Evolutionary conservation across 2,329 filamentous ascomycete species (phyloP).

Genomic region (Sporothrix luriei): DNA sequence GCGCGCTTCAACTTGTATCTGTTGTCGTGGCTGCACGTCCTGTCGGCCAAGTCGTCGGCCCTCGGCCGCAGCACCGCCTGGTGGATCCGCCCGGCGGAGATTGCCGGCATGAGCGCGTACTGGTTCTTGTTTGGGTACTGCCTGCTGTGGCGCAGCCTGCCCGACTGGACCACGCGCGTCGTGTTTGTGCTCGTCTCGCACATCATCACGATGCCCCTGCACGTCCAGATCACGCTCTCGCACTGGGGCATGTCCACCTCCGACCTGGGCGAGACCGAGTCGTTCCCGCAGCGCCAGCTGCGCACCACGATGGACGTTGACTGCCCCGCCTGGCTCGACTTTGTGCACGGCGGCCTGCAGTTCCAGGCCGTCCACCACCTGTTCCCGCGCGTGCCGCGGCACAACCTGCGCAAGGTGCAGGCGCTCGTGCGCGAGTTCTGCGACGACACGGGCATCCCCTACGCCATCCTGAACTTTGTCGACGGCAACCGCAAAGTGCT

Average conservation of each 20-base stretch:
- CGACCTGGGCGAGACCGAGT: constrained; percentile 65
- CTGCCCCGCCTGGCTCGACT: constrained; percentile 72
- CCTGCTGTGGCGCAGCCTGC: constrained; percentile 63
- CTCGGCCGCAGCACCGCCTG: constrained; percentile 61
- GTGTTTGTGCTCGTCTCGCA: constrained; percentile 66
- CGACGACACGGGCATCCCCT: constrained; percentile 64
- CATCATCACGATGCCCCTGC: constrained; percentile 66
- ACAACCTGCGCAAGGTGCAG: constrained; percentile 66
- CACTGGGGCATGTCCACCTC: constrained; percentile 73
- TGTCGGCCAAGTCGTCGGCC: constrained; percentile 57
- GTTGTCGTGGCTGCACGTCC: constrained; percentile 66
- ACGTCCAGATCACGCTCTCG: constrained; percentile 71
- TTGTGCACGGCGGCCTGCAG: constrained; percentile 70
- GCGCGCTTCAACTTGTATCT: constrained; percentile 74
- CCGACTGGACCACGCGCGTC: constrained; percentile 60
- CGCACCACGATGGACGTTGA: constrained; percentile 75
- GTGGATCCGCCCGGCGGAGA: constrained; percentile 69
- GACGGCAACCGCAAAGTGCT: constrained; percentile 62
- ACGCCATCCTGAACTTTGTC: constrained; percentile 62
- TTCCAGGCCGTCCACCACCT: constrained; percentile 73
- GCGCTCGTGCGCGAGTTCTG: constrained; percentile 64
- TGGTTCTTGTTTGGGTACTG: constrained; percentile 70
- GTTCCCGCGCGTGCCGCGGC: constrained; percentile 67
- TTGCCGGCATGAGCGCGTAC: constrained; percentile 64
- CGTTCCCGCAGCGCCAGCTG: constrained; percentile 69